Base-by-base conservation (phyloP, 2,329 filamentous ascomycete species). In the Penicillium capsulatum region DNA sequence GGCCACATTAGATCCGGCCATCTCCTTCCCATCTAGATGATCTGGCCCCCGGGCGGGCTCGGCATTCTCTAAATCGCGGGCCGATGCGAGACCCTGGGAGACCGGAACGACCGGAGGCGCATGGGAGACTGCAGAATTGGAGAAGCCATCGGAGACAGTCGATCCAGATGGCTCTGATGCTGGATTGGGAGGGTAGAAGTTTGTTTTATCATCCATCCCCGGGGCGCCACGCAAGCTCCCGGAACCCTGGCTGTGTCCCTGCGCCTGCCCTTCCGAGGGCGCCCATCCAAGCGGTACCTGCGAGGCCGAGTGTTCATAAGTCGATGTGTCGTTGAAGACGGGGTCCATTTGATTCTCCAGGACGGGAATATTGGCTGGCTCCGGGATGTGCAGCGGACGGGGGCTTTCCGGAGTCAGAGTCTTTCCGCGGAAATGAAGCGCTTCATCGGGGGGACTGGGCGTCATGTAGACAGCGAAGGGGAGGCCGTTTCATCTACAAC, bases 301-400 rank as follows among this genome's bases (percentile, higher is more conserved):
- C 15, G 15, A 26, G 14, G 14, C 19, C 26, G 61, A 61, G 57
- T 70, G 76, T 44, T 70, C 70, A 61, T 79, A 77, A 47, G 74
- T 75, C 38, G 79, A 72, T 40, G 79, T 79, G 61, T 83, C 80
- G 66, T 83, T 81, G 71, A 84, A 83, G 53, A 76, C 69, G 38
- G 80, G 79, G 66, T 86, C 81, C 76, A 80, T 86, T 67, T 84
- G 81, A 60, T 82, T 80, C 59, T 81, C 75, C 57, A 86, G 71
- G 38, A 86, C 76, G 42, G 82, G 80, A 44, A 86, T 84, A 52
- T 79, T 83, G 53, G 79, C 75, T 37, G 81, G 80, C 63, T 82
- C 77, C 51, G 81, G 75, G 51, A 81, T 71, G 64, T 85, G 80
- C 54, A 84, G 66, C 51, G 83, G 83, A 55, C 81, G 80, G 58